A percentile compares a stretch with the other conserved stretches of the same genome.
phyloP scores from a whole-genome alignment of 495 filamentous ascomycete species.

The Xylaria curta region DNA sequence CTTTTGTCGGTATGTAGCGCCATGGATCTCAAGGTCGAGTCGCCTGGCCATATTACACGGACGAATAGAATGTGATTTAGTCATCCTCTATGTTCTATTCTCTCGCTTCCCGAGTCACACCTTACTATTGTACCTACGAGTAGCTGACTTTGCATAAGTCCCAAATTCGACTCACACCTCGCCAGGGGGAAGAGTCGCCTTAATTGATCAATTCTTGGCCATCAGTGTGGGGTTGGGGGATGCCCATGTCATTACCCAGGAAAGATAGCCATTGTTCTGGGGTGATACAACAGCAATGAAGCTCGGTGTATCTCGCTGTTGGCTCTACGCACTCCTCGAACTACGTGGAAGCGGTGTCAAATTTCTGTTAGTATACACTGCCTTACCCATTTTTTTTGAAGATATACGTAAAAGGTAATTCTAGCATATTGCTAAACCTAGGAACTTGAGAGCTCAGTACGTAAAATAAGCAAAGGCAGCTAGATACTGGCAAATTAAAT shows the following conservation, averaged over 20 bases:
- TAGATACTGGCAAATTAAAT: neutral
- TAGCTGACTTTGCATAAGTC: neutral
- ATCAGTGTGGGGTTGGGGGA: neutral
- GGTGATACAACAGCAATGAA: neutral
- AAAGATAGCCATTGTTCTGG: neutral
- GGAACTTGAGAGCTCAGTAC: neutral
- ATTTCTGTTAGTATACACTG: neutral
- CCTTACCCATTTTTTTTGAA: neutral
- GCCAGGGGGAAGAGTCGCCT: neutral
- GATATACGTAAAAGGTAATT: neutral
- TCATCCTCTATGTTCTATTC: neutral
- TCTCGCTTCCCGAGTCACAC: neutral
- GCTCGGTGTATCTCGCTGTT: neutral
- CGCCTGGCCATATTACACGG: neutral
- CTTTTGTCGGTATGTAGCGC: neutral
- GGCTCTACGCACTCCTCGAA: neutral
- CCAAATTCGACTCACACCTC: neutral
- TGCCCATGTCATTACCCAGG: neutral
- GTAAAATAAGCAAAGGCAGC: neutral
- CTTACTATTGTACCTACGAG: neutral
- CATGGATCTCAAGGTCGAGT: neutral
- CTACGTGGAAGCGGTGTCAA: neutral
- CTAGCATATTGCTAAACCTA: neutral
- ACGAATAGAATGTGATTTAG: neutral
- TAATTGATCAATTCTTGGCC: neutral